Evolutionary conservation across 1,139 yeast genomes (phyloP).

Genomic region (Arxiozyma telluris): DNA sequence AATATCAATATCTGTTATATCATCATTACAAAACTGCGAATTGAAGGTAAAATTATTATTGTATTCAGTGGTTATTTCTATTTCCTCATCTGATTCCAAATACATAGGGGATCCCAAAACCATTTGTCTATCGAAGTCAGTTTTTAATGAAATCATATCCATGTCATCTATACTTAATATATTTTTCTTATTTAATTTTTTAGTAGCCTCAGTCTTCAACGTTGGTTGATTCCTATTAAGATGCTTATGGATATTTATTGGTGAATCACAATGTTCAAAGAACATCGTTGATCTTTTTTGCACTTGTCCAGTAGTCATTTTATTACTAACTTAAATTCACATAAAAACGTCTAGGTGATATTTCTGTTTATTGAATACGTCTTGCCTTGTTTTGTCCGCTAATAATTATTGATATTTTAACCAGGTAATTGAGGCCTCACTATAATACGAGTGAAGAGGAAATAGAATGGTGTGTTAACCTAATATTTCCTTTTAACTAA

Average conservation of each 20-base stretch:
- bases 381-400: neutral
- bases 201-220: constrained; percentile 4
- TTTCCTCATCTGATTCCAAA: constrained; percentile 17
- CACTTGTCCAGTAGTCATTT: neutral
- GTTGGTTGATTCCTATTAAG: neutral
- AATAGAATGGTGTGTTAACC: neutral
- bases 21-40: neutral
- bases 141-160: constrained; percentile 22
- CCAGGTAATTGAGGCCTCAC: neutral
- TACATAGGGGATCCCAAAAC: constrained; percentile 25
- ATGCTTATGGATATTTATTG: neutral
- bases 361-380: neutral
- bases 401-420: too few species aligned
- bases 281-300: constrained; percentile 10
- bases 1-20: neutral
- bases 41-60: constrained; percentile 3
- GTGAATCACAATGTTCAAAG: constrained; percentile 10
- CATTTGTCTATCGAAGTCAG: constrained; percentile 25
- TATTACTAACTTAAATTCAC: neutral
- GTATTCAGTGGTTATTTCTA: constrained; percentile 7
- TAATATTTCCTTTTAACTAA: too few species aligned
- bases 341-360: neutral
- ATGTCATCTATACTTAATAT: constrained; percentile 22
- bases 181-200: constrained; percentile 3
- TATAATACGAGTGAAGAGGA: neutral